These are phyloP conservation scores for Typha latifolia DNA, from an alignment of 176 grass and related monocot species.

Conservation along the genomic window DNA sequence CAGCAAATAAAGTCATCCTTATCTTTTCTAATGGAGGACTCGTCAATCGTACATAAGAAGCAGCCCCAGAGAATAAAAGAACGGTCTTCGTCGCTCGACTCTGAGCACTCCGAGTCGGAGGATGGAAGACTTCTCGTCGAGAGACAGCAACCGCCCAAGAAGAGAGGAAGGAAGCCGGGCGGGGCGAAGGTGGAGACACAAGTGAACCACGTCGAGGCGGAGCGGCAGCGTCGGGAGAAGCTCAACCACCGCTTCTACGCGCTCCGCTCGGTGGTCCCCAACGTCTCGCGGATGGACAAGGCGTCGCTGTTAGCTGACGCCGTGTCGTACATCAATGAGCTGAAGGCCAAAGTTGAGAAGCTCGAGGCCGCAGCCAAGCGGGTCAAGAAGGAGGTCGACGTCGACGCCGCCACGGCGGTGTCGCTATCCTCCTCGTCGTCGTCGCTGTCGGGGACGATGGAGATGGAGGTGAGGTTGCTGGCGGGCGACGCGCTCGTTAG, in stretches of 20 bases:
- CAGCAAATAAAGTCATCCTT: constrained; percentile 20
- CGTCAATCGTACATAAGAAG: neutral
- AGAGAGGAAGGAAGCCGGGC: constrained; percentile 26
- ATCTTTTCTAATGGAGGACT: neutral
- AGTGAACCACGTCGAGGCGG: constrained; percentile 38
- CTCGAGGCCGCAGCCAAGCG: constrained; percentile 16
- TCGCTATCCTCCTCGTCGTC: neutral
- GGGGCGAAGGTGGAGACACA: constrained; percentile 17
- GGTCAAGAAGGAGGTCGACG: neutral
- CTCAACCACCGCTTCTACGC: constrained; percentile 46
- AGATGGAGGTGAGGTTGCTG: constrained; percentile 1
- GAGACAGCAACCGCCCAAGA: constrained; percentile 10
- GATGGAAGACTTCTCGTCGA: neutral
- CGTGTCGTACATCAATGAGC: constrained; percentile 33
- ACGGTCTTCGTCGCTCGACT: constrained; percentile 7
- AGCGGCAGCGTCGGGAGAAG: constrained; percentile 37
- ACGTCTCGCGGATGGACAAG: constrained; percentile 46
- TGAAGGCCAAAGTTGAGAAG: constrained; percentile 10
- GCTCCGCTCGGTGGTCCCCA: constrained; percentile 36
- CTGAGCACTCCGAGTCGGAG: constrained; percentile 23
- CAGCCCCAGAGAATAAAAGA: neutral
- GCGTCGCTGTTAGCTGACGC: constrained; percentile 38
- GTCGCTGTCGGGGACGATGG: neutral
- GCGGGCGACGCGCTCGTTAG: neutral
- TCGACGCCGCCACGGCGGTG: constrained; percentile 2